Conservation (phyloP, 2,329 filamentous ascomycete species). For the Fusarium gaditjirri region DNA sequence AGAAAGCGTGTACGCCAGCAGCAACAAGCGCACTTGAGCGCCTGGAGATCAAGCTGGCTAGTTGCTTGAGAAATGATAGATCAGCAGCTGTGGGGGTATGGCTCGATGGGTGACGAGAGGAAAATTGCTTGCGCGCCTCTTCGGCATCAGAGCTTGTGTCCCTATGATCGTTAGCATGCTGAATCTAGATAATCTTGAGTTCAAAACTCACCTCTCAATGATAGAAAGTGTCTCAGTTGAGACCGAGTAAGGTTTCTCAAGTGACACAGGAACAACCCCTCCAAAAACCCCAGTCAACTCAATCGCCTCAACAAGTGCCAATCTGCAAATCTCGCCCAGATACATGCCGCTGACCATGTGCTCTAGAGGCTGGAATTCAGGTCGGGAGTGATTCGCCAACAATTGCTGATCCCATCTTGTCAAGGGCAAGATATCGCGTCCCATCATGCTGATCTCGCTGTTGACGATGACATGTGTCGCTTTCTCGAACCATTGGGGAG, state of each 20-base stretch:
- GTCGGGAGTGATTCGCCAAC: constrained; percentile 62
- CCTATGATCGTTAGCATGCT: constrained; percentile 49
- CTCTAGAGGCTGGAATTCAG: constrained; percentile 71
- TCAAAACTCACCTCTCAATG: constrained; percentile 63
- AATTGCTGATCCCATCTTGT: constrained; percentile 70
- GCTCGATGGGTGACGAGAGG: constrained; percentile 59
- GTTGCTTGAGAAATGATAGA: constrained; percentile 60
- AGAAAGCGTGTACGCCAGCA: constrained; percentile 67
- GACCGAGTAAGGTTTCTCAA: constrained; percentile 65
- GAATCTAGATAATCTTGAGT: too few species aligned
- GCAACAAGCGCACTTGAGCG: constrained; percentile 70
- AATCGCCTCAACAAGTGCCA: constrained; percentile 69
- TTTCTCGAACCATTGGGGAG: constrained; percentile 64
- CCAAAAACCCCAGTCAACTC: constrained; percentile 64
- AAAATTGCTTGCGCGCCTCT: constrained; percentile 60
- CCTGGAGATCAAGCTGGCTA: constrained; percentile 65
- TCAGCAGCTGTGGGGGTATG: constrained; percentile 57
- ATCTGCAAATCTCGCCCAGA: constrained; percentile 71
- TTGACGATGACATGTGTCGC: constrained; percentile 74
- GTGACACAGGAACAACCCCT: constrained; percentile 64
- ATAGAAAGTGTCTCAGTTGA: constrained; percentile 69
- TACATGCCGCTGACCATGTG: constrained; percentile 73
- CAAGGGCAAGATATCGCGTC: constrained; percentile 65
- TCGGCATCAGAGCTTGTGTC: constrained; percentile 57
- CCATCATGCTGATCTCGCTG: constrained; percentile 75